These are phyloP conservation scores for Corymbia citriodora DNA, from an alignment of 441 rosid species.

Conservation along the genomic window DNA sequence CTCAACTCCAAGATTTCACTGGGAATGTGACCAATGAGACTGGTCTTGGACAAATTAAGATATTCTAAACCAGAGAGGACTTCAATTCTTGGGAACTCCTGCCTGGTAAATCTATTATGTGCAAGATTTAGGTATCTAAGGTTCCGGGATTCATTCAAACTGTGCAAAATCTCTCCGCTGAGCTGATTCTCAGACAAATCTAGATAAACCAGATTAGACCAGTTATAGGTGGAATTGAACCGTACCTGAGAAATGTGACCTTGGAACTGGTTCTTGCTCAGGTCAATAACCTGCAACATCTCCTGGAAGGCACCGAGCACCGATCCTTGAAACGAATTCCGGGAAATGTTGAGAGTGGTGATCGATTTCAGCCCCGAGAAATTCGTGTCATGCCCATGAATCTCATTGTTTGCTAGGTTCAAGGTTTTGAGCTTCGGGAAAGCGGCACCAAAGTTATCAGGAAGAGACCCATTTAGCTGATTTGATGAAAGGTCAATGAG, in stretches of 20 bases:
- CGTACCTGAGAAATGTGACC: slow-evolving; percentile 85
- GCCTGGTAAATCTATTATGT: slow-evolving; percentile 55
- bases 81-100: slow-evolving; percentile 47
- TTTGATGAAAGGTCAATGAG: slow-evolving; percentile 68
- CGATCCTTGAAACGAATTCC: slow-evolving; percentile 64
- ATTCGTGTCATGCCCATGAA: slow-evolving; percentile 47
- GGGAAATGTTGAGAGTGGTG: slow-evolving; percentile 58
- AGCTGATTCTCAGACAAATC: slow-evolving; percentile 90
- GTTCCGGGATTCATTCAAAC: slow-evolving; percentile 39
- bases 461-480: slow-evolving; percentile 60
- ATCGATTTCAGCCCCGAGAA: slow-evolving; percentile 51
- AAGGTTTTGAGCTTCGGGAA: slow-evolving; percentile 59
- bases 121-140: slow-evolving; percentile 78
- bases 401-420: slow-evolving; percentile 62
- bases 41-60: slow-evolving; percentile 71
- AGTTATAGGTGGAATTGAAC: slow-evolving; percentile 39
- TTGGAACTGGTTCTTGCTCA: slow-evolving; percentile 74
- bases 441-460: slow-evolving; percentile 65
- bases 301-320: slow-evolving; percentile 38
- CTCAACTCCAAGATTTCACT: slow-evolving; percentile 42
- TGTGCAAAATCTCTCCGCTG: slow-evolving; percentile 56
- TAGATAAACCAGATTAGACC: slow-evolving; percentile 59
- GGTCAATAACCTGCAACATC: slow-evolving; percentile 49
- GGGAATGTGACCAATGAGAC: slow-evolving; percentile 60
- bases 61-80: slow-evolving; percentile 44